Evolutionary conservation across 345 rosid species (phyloP).

Genomic region (Brassica nigra): DNA sequence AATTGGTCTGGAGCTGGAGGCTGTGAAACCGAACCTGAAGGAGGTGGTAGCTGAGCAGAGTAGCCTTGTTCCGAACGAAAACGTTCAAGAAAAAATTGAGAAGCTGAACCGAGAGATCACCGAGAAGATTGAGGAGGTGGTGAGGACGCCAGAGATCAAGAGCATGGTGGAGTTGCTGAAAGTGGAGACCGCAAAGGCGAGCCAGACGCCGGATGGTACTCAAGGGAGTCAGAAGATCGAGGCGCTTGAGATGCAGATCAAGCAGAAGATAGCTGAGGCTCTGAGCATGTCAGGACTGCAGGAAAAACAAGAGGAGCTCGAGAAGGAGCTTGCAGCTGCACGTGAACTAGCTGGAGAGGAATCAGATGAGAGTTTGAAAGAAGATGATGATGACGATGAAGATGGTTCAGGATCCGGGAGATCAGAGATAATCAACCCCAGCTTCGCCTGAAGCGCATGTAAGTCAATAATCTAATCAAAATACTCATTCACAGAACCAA

Average conservation of each 20-base stretch:
- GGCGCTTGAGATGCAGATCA: conserved; percentile 62
- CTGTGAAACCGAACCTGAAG: conserved; percentile 43
- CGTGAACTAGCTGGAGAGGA: conserved; percentile 44
- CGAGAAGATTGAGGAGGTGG: conserved; percentile 56
- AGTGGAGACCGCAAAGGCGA: conserved; percentile 63
- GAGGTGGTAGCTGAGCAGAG: conserved; percentile 41
- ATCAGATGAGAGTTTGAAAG: conserved; percentile 46
- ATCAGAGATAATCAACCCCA: conserved; percentile 51
- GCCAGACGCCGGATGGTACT: conserved; percentile 46
- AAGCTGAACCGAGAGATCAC: conserved; percentile 57
- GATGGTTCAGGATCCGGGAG: conserved; percentile 32
- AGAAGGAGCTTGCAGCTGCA: conserved; percentile 50
- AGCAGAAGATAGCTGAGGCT: conserved; percentile 58
- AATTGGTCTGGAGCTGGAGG: conserved; percentile 58
- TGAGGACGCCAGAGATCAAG: conserved; percentile 60
- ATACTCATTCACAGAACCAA: conserved; percentile 10
- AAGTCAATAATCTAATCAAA: conserved; percentile 24
- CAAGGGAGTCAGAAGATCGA: conserved; percentile 53
- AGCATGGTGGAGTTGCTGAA: conserved; percentile 62
- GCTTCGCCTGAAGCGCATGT: conserved; percentile 45
- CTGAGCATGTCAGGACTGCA: conserved; percentile 56
- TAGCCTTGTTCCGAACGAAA: conserved; percentile 34
- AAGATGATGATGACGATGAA: conserved; percentile 38
- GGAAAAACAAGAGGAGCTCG: conserved; percentile 57
- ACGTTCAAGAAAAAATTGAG: conserved; percentile 47